phyloP scores from a whole-genome alignment of 2,329 filamentous ascomycete genomes.

The Ceratocystis diversiconidia region DNA sequence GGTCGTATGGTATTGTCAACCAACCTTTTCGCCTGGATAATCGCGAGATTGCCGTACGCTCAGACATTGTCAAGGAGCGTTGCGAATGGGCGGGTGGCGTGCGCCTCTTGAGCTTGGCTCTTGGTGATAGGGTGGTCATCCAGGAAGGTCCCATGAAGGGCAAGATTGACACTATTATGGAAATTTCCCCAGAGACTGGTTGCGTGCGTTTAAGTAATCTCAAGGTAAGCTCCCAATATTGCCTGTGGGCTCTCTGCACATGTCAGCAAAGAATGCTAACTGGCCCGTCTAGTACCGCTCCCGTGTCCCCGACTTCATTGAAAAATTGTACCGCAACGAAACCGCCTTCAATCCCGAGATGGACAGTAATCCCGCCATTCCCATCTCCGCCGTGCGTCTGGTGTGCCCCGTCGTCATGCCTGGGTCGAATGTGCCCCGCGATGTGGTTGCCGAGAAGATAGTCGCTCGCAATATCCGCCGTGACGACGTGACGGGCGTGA shows the following conservation, averaged over 20 bases:
- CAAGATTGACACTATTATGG: slow-evolving; percentile 60
- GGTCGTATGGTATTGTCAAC: slow-evolving; percentile 42
- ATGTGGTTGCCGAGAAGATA: slow-evolving; percentile 65
- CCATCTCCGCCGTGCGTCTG: slow-evolving; percentile 62
- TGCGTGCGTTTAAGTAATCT: slow-evolving; percentile 47
- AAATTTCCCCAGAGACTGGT: slow-evolving; percentile 40
- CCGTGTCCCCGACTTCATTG: slow-evolving; percentile 17
- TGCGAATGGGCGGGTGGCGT: slow-evolving; percentile 42
- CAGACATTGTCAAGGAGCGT: slow-evolving; percentile 29
- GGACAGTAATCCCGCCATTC: slow-evolving; percentile 40
- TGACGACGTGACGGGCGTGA: slow-evolving; percentile 30
- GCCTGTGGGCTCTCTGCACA: slow-evolving; percentile 19
- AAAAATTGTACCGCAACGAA: slow-evolving; percentile 26
- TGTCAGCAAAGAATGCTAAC: not conserved
- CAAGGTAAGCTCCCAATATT: slow-evolving; percentile 37
- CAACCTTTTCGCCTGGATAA: slow-evolving; percentile 19
- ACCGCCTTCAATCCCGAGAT: slow-evolving; percentile 26
- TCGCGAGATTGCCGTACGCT: slow-evolving; percentile 23
- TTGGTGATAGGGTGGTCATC: slow-evolving; percentile 69
- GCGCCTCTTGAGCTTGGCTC: slow-evolving; percentile 46
- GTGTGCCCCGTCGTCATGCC: slow-evolving; percentile 61
- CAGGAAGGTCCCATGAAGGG: slow-evolving; percentile 66
- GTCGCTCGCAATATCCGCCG: slow-evolving; percentile 34
- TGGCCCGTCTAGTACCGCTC: slow-evolving; percentile 10
- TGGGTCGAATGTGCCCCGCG: slow-evolving; percentile 47